Conservation (phyloP, 495 filamentous ascomycete species). For the Tuber microsphaerosporum region DNA sequence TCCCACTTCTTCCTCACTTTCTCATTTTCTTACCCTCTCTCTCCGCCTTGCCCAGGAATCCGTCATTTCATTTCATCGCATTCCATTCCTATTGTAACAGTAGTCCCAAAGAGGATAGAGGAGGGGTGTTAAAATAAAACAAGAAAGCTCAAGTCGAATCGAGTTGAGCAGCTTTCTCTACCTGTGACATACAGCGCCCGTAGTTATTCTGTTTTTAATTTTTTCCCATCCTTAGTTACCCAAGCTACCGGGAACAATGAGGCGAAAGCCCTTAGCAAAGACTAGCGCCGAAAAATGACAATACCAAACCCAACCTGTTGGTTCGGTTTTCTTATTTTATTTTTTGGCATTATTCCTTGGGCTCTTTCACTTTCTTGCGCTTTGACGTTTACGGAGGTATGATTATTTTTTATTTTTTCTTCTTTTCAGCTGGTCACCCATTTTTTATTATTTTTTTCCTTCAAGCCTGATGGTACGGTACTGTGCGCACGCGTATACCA, state of each 20-base stretch:
- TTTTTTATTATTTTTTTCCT: neutral
- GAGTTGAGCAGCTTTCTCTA: neutral
- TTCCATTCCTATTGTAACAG: neutral
- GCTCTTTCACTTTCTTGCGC: neutral
- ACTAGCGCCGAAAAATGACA: slow-evolving; percentile 12
- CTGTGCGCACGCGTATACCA: neutral
- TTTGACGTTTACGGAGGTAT: neutral
- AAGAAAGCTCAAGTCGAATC: neutral
- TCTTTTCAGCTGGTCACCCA: neutral
- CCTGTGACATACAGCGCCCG: slow-evolving; percentile 2
- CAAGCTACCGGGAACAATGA: slow-evolving; percentile 33
- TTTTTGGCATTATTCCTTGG: neutral
- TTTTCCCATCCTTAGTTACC: slow-evolving; percentile 16
- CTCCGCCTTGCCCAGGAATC: neutral
- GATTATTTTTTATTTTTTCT: neutral
- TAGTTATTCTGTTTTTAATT: slow-evolving; percentile 30
- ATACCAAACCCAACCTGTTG: slow-evolving; percentile 30
- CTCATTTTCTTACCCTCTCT: neutral
- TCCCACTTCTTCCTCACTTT: neutral
- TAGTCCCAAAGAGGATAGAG: neutral
- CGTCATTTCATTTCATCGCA: neutral
- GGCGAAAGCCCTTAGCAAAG: slow-evolving; percentile 3
- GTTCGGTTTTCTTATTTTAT: slow-evolving; percentile 31
- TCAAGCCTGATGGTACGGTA: neutral
- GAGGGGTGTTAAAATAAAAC: neutral